Evolutionary conservation across 441 rosid species (phyloP), one percentile per base, ranked within the genome.

Genomic region (Syzygium malaccense): DNA sequence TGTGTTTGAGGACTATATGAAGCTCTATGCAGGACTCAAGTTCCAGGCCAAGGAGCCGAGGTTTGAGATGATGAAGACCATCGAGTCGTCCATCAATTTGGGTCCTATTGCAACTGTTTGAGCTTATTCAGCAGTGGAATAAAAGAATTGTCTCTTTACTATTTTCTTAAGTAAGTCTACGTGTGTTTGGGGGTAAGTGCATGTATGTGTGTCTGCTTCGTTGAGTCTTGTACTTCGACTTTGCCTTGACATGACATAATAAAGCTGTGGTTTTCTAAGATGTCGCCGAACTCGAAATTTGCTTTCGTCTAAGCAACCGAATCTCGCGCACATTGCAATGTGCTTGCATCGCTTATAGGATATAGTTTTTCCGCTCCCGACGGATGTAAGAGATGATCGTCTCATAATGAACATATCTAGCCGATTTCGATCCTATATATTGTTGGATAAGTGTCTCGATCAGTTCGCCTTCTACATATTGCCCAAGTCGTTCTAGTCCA

Each of bases 1-100:
- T 14, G 88, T 87, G n/a, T 87, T 87, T 26, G 88, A 87, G 80
- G 88, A 87, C 84, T 87, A 87, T 62, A 87, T 87, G 88, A 87
- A 87, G 88, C 88, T 87, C 79, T 87, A 87, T 17, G 88, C 85
- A 11, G 57, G 88, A 57, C 88, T 87, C 49, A 60, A 75, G 83
- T 75, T 75, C 83, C 83, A 75, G 51, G 51, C 83, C 83, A 75
- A 75, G n/a, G n/a, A 75, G 51, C 83, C 83, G n/a, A 75, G 83
- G 83, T 75, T 75, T 23, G 9, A 75, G 83, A 51, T 51, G 51
- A 87, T 87, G 88, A 87, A 87, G 57, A 48, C 88, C 48, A 49
- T 51, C 28, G 84, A 87, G 41, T 30, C 88, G 15, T 48, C 88
- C 45, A 53, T 53, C 57, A 87, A 87, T n/a, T 32, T 19, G 57